Conservation (phyloP, 1,284 basidiomycete genomes). For the Cryptococcus maquisensis region DNA sequence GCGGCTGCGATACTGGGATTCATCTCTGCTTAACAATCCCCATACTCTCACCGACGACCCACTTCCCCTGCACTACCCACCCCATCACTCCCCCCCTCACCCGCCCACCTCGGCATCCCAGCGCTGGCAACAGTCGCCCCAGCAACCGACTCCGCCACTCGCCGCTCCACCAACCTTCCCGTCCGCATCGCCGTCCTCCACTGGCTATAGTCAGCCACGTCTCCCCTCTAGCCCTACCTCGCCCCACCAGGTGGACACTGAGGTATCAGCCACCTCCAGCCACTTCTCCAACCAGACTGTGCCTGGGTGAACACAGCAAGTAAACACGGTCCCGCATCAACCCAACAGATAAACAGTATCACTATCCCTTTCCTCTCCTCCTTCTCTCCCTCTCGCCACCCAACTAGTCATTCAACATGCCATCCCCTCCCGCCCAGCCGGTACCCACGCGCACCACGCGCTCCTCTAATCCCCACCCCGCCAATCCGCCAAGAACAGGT, state of each 20-base stretch:
- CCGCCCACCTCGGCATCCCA: constrained; percentile 1
- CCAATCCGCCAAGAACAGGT: constrained; percentile 4
- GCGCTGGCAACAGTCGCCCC: not conserved
- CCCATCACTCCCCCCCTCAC: not conserved
- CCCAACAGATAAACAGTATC: not conserved
- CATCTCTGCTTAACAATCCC: not conserved
- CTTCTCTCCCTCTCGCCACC: not conserved
- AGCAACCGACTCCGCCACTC: not conserved
- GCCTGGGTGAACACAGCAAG: not conserved
- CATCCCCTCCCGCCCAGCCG: constrained; percentile 23
- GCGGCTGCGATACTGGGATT: not conserved
- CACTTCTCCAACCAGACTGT: not conserved
- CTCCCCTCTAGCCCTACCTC: not conserved
- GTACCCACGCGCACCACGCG: constrained; percentile 17
- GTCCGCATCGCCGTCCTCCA: not conserved
- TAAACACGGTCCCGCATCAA: not conserved
- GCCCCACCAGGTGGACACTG: not conserved
- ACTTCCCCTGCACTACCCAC: not conserved
- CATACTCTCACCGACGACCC: not conserved
- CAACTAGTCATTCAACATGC: constrained; percentile 11
- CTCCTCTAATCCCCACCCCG: constrained; percentile 8
- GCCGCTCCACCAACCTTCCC: constrained; percentile 1
- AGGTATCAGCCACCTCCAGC: not conserved
- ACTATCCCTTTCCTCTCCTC: not conserved
- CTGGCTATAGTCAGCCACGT: not conserved